Evolutionary conservation across 768 basidiomycete species (phyloP).

Genomic region (Rubroboletus satanas): DNA sequence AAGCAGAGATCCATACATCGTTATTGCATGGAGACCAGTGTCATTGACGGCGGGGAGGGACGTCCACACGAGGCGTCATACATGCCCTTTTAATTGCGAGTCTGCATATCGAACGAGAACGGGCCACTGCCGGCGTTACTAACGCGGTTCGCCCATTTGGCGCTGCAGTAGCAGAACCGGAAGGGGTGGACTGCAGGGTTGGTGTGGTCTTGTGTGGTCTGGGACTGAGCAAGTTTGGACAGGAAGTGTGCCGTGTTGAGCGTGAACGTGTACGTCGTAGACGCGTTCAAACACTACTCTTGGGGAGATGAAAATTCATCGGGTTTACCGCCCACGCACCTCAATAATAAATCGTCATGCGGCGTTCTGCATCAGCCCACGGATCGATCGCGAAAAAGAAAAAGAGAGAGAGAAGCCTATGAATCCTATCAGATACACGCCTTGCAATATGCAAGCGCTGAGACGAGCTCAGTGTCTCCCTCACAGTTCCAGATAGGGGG

Average conservation of each 20-base stretch:
- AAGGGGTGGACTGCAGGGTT: constrained; percentile 7
- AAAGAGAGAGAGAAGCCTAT: not conserved
- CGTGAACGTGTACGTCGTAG: constrained; percentile 22
- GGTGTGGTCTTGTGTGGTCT: not conserved
- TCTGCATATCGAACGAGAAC: constrained; percentile 16
- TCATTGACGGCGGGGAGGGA: not conserved
- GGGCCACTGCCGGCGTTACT: constrained; percentile 9
- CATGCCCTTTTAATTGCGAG: constrained; percentile 27
- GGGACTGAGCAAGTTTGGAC: constrained; percentile 14
- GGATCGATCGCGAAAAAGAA: not conserved
- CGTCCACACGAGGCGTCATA: not conserved
- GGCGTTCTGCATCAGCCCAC: constrained; percentile 1
- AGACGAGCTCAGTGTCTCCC: constrained; percentile 22
- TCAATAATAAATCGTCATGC: not conserved
- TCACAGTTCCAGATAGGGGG: constrained; percentile 27
- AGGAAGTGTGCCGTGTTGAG: constrained; percentile 24
- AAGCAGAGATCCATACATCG: not conserved
- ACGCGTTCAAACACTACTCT: constrained; percentile 27
- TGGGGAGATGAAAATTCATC: constrained; percentile 20
- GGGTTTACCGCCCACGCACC: constrained; percentile 26
- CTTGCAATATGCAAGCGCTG: constrained; percentile 19
- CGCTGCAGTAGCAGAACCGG: constrained; percentile 28
- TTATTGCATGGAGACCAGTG: not conserved
- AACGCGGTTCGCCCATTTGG: constrained; percentile 20
- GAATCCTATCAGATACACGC: constrained; percentile 25